A percentile compares a stretch with the other conserved stretches of the same genome.
Evolutionary conservation across 1,284 basidiomycete species (phyloP).

Genomic region (Trichosporon asahii): DNA sequence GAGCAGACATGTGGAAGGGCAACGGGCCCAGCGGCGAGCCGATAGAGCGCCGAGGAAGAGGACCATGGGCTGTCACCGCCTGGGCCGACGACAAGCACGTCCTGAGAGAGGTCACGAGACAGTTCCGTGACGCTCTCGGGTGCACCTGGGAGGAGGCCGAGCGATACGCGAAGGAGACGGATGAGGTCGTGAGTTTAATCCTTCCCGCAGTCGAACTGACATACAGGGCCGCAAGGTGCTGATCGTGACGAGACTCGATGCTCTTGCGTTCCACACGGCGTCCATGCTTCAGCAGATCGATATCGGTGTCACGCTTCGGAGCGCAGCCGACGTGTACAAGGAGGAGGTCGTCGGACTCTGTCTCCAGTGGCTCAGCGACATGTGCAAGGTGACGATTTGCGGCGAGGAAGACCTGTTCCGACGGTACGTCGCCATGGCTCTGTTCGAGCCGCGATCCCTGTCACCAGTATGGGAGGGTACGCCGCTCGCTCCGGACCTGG

Average conservation of each 20-base stretch:
- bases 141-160: slow-evolving; percentile 51
- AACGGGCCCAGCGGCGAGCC: slow-evolving; percentile 32
- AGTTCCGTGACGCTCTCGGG: slow-evolving; percentile 66
- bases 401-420: slow-evolving; percentile 64
- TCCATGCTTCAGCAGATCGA: slow-evolving; percentile 82
- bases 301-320: slow-evolving; percentile 82
- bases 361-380: slow-evolving; percentile 79
- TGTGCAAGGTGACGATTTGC: slow-evolving; percentile 60
- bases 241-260: slow-evolving; percentile 67
- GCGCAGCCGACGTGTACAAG: slow-evolving; percentile 82
- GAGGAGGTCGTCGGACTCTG: slow-evolving; percentile 81
- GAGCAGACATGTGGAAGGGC: slow-evolving; percentile 56
- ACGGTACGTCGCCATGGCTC: slow-evolving; percentile 51
- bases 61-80: slow-evolving; percentile 78
- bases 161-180: slow-evolving; percentile 65
- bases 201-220: neutral
- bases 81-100: slow-evolving; percentile 99
- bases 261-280: slow-evolving; percentile 72
- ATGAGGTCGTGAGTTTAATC: slow-evolving; percentile 51
- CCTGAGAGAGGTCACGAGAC: slow-evolving; percentile 79
- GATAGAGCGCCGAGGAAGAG: slow-evolving; percentile 53
- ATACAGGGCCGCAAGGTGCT: slow-evolving; percentile 75
- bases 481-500: slow-evolving; percentile 17
- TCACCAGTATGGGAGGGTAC: slow-evolving; percentile 19
- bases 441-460: slow-evolving; percentile 21